Conservation (phyloP, 2,329 filamentous ascomycete genomes). For the Arthrobotrys sinensis region DNA sequence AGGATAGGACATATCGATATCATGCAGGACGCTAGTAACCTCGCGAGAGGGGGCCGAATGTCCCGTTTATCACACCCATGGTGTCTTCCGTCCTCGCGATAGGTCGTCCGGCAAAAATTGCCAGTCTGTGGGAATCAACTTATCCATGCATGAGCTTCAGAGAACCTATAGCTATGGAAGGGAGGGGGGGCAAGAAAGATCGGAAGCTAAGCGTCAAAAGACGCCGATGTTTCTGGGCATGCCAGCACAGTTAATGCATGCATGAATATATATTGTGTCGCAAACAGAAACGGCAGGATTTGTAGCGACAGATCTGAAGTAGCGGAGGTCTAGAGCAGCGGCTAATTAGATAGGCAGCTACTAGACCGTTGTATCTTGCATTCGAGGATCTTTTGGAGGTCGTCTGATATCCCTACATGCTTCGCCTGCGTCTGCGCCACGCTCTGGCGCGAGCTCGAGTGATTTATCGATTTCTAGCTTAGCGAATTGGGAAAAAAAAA, state of each 20-base stretch:
- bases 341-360: constrained; percentile 13
- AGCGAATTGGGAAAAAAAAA: too few species aligned
- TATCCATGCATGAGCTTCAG: background rate
- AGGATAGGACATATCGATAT: too few species aligned
- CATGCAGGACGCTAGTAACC: too few species aligned
- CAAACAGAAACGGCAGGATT: too few species aligned
- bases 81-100: too few species aligned
- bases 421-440: constrained; percentile 17
- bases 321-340: background rate
- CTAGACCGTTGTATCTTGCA: background rate
- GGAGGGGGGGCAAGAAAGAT: background rate
- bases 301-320: background rate
- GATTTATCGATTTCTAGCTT: too few species aligned
- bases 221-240: background rate
- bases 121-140: background rate
- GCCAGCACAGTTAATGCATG: background rate
- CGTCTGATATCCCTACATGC: constrained; percentile 9
- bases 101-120: background rate
- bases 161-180: background rate
- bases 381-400: background rate
- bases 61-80: too few species aligned
- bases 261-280: background rate
- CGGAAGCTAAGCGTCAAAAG: constrained; percentile 27
- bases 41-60: too few species aligned
- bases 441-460: background rate